phyloP scores from a whole-genome alignment of 495 filamentous ascomycete species.

The Daldinia concentrica region DNA sequence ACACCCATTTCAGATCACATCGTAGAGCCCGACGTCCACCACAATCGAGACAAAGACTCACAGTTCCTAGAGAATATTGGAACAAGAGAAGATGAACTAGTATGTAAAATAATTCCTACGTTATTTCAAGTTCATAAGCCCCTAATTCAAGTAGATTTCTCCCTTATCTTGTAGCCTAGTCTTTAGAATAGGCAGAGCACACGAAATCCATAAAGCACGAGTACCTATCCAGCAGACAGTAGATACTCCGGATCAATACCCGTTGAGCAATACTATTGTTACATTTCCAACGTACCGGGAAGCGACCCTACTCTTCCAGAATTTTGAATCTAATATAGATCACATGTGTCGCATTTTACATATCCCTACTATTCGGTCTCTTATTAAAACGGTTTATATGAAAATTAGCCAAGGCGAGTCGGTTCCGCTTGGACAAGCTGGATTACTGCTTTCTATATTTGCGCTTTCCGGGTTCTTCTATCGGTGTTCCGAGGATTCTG shows the following conservation, averaged over 20 bases:
- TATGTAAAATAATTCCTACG: background rate
- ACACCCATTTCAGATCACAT: background rate
- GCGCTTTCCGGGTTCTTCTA: conserved; percentile 53
- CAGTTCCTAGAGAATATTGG: conserved; percentile 3
- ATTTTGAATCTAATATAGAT: conserved; percentile 50
- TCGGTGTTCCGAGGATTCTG: conserved; percentile 17
- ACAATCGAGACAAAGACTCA: conserved; percentile 30
- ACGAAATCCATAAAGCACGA: background rate
- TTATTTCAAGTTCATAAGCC: background rate
- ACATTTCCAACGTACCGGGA: conserved; percentile 37
- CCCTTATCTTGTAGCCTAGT: background rate
- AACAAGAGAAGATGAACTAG: conserved; percentile 33
- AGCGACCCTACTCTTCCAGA: conserved; percentile 48
- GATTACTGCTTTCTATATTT: conserved; percentile 4
- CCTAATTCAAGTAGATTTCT: background rate
- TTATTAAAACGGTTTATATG: background rate
- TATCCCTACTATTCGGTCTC: conserved; percentile 51
- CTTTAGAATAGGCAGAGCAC: background rate
- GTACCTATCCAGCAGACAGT: background rate
- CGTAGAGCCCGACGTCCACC: conserved; percentile 20
- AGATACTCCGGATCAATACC: background rate
- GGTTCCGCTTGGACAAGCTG: background rate
- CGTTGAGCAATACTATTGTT: background rate
- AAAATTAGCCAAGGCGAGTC: background rate
- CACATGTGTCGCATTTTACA: conserved; percentile 54